Percentiles rank a stretch among this genome's conserved stretches.
phyloP scores from a whole-genome alignment of 495 filamentous ascomycete species.

The Poronia punctata region DNA sequence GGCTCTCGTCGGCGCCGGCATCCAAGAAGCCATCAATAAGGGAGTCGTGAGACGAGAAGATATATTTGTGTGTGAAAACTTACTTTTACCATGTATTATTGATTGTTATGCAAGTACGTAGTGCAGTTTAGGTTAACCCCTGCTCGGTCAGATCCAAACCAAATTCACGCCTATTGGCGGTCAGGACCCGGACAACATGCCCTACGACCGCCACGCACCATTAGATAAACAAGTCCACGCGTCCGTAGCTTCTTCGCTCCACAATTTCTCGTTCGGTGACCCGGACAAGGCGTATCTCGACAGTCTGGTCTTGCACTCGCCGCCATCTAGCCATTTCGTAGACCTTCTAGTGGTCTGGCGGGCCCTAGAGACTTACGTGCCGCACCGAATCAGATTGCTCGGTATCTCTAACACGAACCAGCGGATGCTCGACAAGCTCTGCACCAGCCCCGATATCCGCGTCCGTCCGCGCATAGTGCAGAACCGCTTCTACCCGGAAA shows the following conservation, averaged over 20 bases:
- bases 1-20: constrained; percentile 58
- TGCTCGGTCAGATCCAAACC: constrained; percentile 62
- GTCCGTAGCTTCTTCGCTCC: constrained; percentile 61
- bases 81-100: no score
- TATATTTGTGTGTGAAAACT: constrained; percentile 54
- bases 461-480: constrained; percentile 57
- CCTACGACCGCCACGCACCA: constrained; percentile 47
- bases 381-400: constrained; percentile 52
- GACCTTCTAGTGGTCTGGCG: constrained; percentile 61
- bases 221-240: constrained; percentile 55
- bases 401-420: constrained; percentile 67
- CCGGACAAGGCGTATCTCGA: constrained; percentile 57
- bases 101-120: no score
- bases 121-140: constrained; percentile 8
- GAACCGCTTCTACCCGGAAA: constrained; percentile 62
- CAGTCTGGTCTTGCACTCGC: constrained; percentile 65
- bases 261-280: constrained; percentile 45
- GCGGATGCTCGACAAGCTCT: constrained; percentile 46
- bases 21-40: constrained; percentile 51
- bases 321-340: constrained; percentile 43
- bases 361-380: constrained; percentile 57
- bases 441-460: constrained; percentile 11
- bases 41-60: constrained; percentile 53
- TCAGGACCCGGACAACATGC: constrained; percentile 54
- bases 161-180: constrained; percentile 63